Evolutionary conservation across 2,329 filamentous ascomycete species (phyloP), one percentile per base, ranked within the genome.

Genomic region (Fusarium dlaminii): DNA sequence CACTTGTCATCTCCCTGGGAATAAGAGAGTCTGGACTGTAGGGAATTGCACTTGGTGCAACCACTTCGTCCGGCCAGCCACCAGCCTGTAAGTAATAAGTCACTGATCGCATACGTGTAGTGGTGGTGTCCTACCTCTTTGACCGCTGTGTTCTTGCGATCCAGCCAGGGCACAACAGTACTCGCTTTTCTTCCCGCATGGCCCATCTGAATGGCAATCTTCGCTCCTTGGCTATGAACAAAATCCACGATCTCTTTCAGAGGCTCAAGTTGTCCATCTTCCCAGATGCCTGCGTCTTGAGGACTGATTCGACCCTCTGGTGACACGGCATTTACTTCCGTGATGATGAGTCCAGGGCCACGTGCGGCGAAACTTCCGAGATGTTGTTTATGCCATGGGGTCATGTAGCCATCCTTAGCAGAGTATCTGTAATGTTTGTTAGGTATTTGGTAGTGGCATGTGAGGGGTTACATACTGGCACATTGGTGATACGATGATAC

Each of bases 291-390:
- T 17, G 82, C 80, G 75, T 93, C 91, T 76, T 93, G 86, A 0
- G 92, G 93, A 0, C 91, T 93, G 81, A 94, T 94, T 29, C 93
- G 87, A 15, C 93, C 93, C 73, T 92, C 87, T 0, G 91, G 82
- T 2, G 87, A 84, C 0, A 95, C 90, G 5, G 90, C 85, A 2
- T 92, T 93, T 6, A 92, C 91, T 82, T 95, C 93, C 22, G 93
- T 85, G 48, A 92, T 86, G 22, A 90, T 80, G 6, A 94, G 81
- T 1, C 91, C 92, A 0, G 93, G 77, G 10, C 84, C 84, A 10
- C 82, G 79, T 27, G 77, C 75, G 8, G 82, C 78, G 46, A 83
- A 82, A 52, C 80, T 79, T 39, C 83, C 82, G 32, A 83, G 78
- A 29, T 86, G 85, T 7, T 82, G 80, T 15, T 82, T 78, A 75